These are phyloP conservation scores for Erucastrum elatum DNA, from an alignment of 345 rosid genomes.

Conservation along the genomic window DNA sequence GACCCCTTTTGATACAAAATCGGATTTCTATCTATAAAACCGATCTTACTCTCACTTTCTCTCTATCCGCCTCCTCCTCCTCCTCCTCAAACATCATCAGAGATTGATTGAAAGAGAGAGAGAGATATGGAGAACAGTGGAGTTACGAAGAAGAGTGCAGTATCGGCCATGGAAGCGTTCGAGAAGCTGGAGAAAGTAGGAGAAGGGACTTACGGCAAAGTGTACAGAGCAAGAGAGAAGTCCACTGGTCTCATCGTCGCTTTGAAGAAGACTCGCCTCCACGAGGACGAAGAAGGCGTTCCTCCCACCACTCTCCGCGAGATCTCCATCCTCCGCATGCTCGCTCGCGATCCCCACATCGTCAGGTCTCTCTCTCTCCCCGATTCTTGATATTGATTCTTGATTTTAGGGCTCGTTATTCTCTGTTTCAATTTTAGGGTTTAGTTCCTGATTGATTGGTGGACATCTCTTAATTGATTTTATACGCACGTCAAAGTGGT, in stretches of 20 bases:
- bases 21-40: too few species aligned
- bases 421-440: not conserved
- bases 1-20: too few species aligned
- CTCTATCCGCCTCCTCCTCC: too few species aligned
- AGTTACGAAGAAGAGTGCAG: not conserved
- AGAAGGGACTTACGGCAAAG: constrained; percentile 96
- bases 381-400: not conserved
- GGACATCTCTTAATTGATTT: too few species aligned
- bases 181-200: constrained; percentile 99
- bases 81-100: too few species aligned
- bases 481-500: too few species aligned
- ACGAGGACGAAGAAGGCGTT: constrained; percentile 96
- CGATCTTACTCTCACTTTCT: too few species aligned
- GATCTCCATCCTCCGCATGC: constrained; percentile 97
- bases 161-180: constrained; percentile 83
- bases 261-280: constrained; percentile 96
- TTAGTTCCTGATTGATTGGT: not conserved
- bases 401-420: not conserved
- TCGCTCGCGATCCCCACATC: constrained; percentile 90
- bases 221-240: constrained; percentile 89
- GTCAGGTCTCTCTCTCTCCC: constrained; percentile 49
- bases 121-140: not conserved
- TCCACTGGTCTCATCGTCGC: constrained; percentile 93
- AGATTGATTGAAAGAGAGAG: not conserved
- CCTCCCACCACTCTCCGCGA: constrained; percentile 99